Percentiles rank a stretch among this genome's conserved stretches.
Conservation (phyloP, 2,329 filamentous ascomycete genomes). For the Penicillium rolfsii region DNA sequence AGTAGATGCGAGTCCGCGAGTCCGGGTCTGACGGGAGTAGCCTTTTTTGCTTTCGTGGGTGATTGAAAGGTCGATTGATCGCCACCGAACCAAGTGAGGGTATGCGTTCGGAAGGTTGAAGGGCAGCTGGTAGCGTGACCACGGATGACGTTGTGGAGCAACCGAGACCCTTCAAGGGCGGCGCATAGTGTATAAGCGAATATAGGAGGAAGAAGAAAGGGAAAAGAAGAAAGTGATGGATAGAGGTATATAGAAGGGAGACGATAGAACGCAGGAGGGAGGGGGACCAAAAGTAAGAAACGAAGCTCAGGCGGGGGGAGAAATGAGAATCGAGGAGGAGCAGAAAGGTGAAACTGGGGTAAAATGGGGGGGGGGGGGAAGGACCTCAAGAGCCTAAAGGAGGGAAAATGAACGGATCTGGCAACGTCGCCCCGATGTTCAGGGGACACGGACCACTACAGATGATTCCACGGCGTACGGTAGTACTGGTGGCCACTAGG, state of each 20-base stretch:
- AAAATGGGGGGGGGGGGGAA: slow-evolving; percentile 4
- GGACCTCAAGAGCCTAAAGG: neutral
- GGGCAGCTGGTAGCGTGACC: slow-evolving; percentile 37
- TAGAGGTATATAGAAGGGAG: slow-evolving; percentile 15
- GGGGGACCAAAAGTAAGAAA: slow-evolving; percentile 15
- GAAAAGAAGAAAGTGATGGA: slow-evolving; percentile 1
- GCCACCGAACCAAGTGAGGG: slow-evolving; percentile 16
- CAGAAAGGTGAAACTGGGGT: slow-evolving; percentile 11
- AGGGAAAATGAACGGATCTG: slow-evolving; percentile 25
- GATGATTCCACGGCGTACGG: slow-evolving; percentile 6
- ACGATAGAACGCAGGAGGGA: slow-evolving; percentile 10
- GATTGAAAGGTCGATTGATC: slow-evolving; percentile 5
- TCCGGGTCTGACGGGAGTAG: neutral
- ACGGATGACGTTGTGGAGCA: slow-evolving; percentile 38
- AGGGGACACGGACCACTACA: slow-evolving; percentile 31
- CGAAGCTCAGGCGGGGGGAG: slow-evolving; percentile 16
- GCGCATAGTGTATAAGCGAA: slow-evolving; percentile 27
- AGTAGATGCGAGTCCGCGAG: neutral
- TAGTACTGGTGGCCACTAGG: neutral
- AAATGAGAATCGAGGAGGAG: neutral
- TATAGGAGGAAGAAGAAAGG: slow-evolving; percentile 18
- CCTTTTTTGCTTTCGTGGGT: neutral
- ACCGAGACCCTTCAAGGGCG: slow-evolving; percentile 34
- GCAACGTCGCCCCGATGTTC: slow-evolving; percentile 32
- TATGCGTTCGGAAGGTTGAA: slow-evolving; percentile 24